Percentiles rank a stretch among this genome's conserved stretches.
Evolutionary conservation across 139 green algal genomes (phyloP).

Genomic region (Micractinium conductrix): DNA sequence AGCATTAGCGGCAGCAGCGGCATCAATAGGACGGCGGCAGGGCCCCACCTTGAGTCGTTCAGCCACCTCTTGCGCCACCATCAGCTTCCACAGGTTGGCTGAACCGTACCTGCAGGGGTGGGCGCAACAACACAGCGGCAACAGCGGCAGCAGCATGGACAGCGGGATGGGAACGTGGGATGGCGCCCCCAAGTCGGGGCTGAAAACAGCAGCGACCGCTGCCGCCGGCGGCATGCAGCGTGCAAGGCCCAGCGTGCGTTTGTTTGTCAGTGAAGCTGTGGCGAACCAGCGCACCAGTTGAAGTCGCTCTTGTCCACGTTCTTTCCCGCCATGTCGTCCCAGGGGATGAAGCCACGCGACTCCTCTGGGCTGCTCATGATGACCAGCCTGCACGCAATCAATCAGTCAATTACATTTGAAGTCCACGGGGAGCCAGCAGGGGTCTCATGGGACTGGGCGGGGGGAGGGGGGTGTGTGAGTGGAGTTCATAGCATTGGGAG

Average conservation of each 20-base stretch:
- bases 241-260: no score
- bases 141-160: neutral
- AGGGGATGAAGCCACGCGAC: conserved; percentile 7
- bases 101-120: conserved; percentile 13
- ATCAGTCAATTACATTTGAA: no score
- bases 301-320: conserved; percentile 21
- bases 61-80: conserved; percentile 15
- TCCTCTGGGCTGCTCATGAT: conserved; percentile 18
- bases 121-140: neutral
- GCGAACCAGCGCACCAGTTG: conserved; percentile 25
- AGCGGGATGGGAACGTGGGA: neutral
- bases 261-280: no score
- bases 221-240: no score
- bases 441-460: no score
- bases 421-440: no score
- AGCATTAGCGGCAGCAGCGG: no score
- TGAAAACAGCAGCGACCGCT: no score
- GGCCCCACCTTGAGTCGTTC: neutral
- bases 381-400: neutral
- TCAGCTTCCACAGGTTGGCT: conserved; percentile 26
- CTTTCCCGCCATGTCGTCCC: conserved; percentile 17
- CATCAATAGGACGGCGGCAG: no score
- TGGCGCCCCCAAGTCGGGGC: no score
- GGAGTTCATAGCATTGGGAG: no score
- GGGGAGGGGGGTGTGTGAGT: no score